Evolutionary conservation across 306 rosid species (phyloP), one percentile per base, ranked within the genome.

Genomic region (Erythrophleum fordii): DNA sequence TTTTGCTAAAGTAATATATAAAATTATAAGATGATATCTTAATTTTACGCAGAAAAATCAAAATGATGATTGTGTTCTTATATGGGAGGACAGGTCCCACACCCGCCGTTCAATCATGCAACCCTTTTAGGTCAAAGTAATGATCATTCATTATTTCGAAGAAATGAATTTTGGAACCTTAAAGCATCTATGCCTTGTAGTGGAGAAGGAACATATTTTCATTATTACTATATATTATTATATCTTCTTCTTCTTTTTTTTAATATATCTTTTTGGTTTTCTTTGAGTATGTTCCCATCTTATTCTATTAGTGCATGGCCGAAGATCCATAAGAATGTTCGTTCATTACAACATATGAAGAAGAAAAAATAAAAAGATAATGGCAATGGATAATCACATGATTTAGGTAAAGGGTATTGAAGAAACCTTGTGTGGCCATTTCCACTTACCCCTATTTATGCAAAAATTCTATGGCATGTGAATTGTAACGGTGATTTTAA

Each of bases 91-190:
- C 80, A 81, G 83, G 61, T 23, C 85, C 83, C 84, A 84, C 86
- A 51, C 76, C 61, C 86, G 85, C 90, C 86, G 89, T 83, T 91
- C 78, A 81, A 88, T 83, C 87, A 89, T 89, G 86, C 82, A 84
- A 49, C 67, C 37, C 81, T 84, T 87, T 86, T 71, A 29, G 82
- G 90, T 88, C 92, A 90, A 86, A 81, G 81, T 83, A 90, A 88
- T 86, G 77, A 83, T 87, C 68, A 14, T 61, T 12, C 64, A 12
- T 3, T 28, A 78, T 73, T 62, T 80, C 26, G 39, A 18, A 82
- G 0, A 65, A 58, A 29, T 67, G 8, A 68, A 76, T 58, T 67
- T 65, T 61, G 68, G 68, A 75, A 81, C 42, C 69, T 41, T 46
- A 78, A 85, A 77, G 83, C 67, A 37, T 62, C 41, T 78, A 49